Conservation (phyloP, 768 basidiomycete genomes). For the Dioszegia aurantiaca region DNA sequence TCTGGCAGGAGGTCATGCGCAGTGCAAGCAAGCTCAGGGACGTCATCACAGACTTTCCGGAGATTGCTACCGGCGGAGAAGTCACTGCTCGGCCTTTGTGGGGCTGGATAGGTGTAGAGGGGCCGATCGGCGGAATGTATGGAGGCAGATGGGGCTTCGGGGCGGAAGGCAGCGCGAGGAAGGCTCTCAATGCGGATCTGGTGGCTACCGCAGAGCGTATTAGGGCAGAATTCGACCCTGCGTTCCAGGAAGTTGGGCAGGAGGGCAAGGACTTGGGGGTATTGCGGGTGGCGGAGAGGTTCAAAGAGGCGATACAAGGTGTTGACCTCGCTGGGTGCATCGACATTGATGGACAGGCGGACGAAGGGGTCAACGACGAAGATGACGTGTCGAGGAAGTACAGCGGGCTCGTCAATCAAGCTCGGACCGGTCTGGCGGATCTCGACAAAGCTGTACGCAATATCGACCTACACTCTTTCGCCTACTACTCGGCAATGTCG, state of each 20-base stretch:
- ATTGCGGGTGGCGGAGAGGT: constrained; percentile 21
- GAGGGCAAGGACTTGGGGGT: constrained; percentile 8
- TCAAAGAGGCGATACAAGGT: constrained; percentile 11
- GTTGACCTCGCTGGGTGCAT: constrained; percentile 47
- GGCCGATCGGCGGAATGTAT: constrained; percentile 20
- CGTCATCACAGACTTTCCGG: constrained; percentile 28
- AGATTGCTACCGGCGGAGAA: constrained; percentile 11
- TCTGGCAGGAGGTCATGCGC: constrained; percentile 40
- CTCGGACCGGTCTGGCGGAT: constrained; percentile 27
- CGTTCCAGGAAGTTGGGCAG: neutral
- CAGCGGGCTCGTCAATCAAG: constrained; percentile 33
- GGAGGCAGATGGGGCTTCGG: constrained; percentile 37
- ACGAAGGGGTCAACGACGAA: constrained; percentile 17
- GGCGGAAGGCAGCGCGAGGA: constrained; percentile 12
- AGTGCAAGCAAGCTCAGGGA: constrained; percentile 36
- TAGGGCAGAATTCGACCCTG: constrained; percentile 21
- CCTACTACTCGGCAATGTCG: neutral
- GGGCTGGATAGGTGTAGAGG: constrained; percentile 21
- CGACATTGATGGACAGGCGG: constrained; percentile 45
- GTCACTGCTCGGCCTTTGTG: constrained; percentile 12
- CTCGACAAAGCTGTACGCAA: constrained; percentile 26
- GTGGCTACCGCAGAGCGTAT: constrained; percentile 25
- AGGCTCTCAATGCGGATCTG: constrained; percentile 22
- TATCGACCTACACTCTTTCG: neutral
- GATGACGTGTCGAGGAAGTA: constrained; percentile 24